Percentiles rank a stretch among this genome's conserved stretches.
These are phyloP conservation scores for Apiospora rasikravindrae DNA, from an alignment of 2,329 filamentous ascomycete species.

Conservation along the genomic window DNA sequence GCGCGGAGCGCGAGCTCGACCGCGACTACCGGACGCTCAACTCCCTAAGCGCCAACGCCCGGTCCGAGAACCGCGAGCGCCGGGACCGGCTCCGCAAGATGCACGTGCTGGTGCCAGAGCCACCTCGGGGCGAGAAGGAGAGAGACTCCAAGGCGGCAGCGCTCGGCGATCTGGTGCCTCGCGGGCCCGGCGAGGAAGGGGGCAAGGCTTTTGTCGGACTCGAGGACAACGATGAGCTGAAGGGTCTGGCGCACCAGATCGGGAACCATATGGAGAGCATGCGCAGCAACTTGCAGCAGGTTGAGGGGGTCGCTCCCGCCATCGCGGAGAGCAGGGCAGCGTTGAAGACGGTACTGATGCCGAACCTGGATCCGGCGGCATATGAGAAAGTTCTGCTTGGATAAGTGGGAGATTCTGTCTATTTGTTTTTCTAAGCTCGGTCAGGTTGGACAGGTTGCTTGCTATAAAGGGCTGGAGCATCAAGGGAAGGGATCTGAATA, in stretches of 20 bases:
- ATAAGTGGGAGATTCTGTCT: slow-evolving; percentile 20
- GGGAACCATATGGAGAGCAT: slow-evolving; percentile 63
- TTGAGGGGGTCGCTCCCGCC: slow-evolving; percentile 56
- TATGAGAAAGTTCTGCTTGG: slow-evolving; percentile 57
- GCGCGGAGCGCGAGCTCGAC: slow-evolving; percentile 61
- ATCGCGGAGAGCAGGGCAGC: slow-evolving; percentile 54
- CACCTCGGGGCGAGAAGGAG: slow-evolving; percentile 24
- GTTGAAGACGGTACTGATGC: slow-evolving; percentile 53
- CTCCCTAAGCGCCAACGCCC: slow-evolving; percentile 60
- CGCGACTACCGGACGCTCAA: slow-evolving; percentile 58
- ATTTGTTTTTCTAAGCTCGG: too few relatives aligned
- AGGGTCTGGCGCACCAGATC: slow-evolving; percentile 54
- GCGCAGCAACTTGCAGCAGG: slow-evolving; percentile 57
- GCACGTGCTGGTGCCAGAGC: slow-evolving; percentile 54
- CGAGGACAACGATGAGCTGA: slow-evolving; percentile 50
- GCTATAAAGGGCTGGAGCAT: not conserved
- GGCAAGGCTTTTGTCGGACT: slow-evolving; percentile 32
- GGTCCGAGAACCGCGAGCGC: slow-evolving; percentile 57
- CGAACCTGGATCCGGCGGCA: slow-evolving; percentile 49
- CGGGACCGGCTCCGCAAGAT: slow-evolving; percentile 54
- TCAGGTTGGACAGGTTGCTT: not conserved
- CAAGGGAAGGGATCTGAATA: not conserved
- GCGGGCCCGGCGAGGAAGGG: slow-evolving; percentile 27
- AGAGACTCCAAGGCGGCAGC: slow-evolving; percentile 17
- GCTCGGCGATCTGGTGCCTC: slow-evolving; percentile 26